These are phyloP conservation scores for Magnusiomyces tetraspermus DNA, from an alignment of 1,139 yeast genomes.

Conservation along the genomic window DNA sequence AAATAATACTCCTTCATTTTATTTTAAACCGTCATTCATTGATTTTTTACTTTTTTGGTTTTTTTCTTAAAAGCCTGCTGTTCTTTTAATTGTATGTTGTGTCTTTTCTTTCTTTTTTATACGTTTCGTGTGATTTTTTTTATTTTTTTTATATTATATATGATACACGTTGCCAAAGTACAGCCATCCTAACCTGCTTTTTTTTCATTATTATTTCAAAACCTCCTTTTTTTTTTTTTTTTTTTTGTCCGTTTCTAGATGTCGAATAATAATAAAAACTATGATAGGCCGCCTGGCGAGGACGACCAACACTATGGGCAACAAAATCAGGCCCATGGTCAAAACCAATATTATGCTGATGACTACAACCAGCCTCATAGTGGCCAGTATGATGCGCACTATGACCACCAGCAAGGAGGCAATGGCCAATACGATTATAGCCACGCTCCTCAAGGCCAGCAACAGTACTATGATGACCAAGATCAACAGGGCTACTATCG, in stretches of 20 bases:
- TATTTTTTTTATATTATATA: too few species aligned
- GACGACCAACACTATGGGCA: constrained; percentile 11
- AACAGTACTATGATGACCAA: constrained; percentile 27
- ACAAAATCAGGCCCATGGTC: neutral
- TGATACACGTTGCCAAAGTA: too few species aligned
- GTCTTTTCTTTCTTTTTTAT: neutral
- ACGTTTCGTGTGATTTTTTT: neutral
- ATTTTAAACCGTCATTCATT: too few species aligned
- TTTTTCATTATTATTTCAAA: neutral
- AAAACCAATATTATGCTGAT: constrained; percentile 4
- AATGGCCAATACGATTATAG: constrained; percentile 19
- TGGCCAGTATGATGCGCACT: constrained; percentile 20
- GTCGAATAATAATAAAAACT: constrained; percentile 6
- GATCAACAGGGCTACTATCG: constrained; percentile 23
- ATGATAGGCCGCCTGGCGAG: constrained; percentile 12
- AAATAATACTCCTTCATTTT: too few species aligned
- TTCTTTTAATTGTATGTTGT: neutral
- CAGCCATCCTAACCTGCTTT: too few species aligned
- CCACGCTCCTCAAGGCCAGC: constrained; percentile 16
- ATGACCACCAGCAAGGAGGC: constrained; percentile 21
- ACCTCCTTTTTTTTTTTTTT: neutral
- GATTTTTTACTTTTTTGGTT: neutral
- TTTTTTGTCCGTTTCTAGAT: constrained; percentile 4
- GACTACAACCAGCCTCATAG: constrained; percentile 1
- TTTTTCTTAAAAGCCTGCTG: neutral